Conservation (phyloP, 345 rosid species). For the Iberis pinnata region DNA sequence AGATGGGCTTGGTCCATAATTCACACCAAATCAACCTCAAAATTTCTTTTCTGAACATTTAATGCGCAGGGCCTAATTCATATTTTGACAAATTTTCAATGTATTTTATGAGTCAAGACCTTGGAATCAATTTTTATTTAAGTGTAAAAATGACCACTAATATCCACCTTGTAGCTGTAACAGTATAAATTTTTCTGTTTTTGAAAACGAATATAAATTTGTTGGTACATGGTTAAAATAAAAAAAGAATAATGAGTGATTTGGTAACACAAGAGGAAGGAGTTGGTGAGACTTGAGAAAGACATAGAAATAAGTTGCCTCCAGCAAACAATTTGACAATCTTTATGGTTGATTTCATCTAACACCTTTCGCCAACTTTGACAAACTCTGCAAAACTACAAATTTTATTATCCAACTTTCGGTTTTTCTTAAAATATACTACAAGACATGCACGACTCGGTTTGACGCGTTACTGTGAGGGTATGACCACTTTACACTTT, state of each 20-base stretch:
- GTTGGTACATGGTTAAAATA: slow-evolving; percentile 17
- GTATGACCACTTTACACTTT: slow-evolving; percentile 10
- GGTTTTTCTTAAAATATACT: slow-evolving; percentile 16
- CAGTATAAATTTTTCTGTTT: slow-evolving; percentile 5
- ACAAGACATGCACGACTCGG: slow-evolving; percentile 15
- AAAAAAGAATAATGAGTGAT: slow-evolving; percentile 4
- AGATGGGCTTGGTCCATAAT: too few relatives aligned
- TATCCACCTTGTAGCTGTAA: slow-evolving; percentile 16
- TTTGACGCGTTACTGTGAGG: slow-evolving; percentile 22
- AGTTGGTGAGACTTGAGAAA: slow-evolving; percentile 25
- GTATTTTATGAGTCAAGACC: background rate
- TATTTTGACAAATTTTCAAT: too few relatives aligned
- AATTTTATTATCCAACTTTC: slow-evolving; percentile 6
- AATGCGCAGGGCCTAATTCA: too few relatives aligned
- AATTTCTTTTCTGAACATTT: too few relatives aligned
- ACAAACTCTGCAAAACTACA: slow-evolving; percentile 25
- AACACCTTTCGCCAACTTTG: slow-evolving; percentile 38
- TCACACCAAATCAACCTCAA: too few relatives aligned
- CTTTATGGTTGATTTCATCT: slow-evolving; percentile 21
- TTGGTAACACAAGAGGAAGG: slow-evolving; percentile 21
- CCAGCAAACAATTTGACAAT: slow-evolving; percentile 25
- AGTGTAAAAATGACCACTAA: slow-evolving; percentile 10
- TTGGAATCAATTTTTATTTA: slow-evolving; percentile 4
- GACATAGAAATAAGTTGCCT: slow-evolving; percentile 27
- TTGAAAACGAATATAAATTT: slow-evolving; percentile 8